A percentile compares a stretch with the other conserved stretches of the same genome.
Conservation (phyloP, 441 rosid genomes). For the Hura crepitans region DNA sequence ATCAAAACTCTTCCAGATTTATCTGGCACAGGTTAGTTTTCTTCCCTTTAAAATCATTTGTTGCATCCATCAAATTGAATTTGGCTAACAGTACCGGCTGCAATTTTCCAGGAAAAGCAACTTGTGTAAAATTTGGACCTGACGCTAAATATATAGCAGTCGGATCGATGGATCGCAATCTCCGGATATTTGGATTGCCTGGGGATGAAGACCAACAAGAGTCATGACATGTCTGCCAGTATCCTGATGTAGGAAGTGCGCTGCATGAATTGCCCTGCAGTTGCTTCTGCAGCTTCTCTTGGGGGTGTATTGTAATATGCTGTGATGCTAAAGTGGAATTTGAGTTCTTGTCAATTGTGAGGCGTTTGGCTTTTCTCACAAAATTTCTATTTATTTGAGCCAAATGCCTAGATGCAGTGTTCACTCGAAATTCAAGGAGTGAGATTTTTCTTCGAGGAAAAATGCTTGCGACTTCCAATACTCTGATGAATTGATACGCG, state of each 20-base stretch:
- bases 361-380: background rate
- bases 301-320: background rate
- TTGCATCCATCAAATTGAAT: background rate
- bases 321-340: background rate
- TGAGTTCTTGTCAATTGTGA: background rate
- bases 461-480: background rate
- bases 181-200: constrained; percentile 81
- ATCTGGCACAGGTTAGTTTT: constrained; percentile 78
- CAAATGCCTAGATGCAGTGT: background rate
- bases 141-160: constrained; percentile 86
- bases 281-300: constrained; percentile 1
- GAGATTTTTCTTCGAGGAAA: background rate
- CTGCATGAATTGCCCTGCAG: background rate
- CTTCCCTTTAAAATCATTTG: background rate
- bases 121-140: constrained; percentile 73
- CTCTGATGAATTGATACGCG: background rate
- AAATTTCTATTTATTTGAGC: constrained; percentile 8
- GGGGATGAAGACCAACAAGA: constrained; percentile 47
- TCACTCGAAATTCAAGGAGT: background rate
- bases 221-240: constrained; percentile 27
- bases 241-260: constrained; percentile 7
- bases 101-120: constrained; percentile 62
- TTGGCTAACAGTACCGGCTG: background rate
- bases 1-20: constrained; percentile 83
- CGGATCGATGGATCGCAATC: constrained; percentile 96